These are phyloP conservation scores for Metarhizium sp. DNA, from an alignment of 2,329 filamentous ascomycete species.

Conservation along the genomic window DNA sequence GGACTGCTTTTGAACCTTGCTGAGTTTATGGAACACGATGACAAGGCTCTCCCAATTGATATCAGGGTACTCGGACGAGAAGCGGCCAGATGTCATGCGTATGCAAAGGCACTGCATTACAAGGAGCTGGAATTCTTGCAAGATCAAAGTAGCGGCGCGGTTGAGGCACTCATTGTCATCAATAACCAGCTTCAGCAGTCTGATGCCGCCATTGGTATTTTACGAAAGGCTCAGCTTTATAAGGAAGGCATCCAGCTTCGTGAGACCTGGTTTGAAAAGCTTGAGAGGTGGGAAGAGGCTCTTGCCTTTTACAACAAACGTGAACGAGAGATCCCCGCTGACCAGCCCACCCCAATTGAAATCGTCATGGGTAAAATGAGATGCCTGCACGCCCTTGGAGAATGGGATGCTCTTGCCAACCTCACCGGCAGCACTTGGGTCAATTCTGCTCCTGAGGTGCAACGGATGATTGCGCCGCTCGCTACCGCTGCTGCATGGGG, in stretches of 20 bases:
- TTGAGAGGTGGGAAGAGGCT: constrained; percentile 97
- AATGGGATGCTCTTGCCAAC: constrained; percentile 89
- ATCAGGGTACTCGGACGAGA: constrained; percentile 91
- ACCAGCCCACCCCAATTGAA: constrained; percentile 62
- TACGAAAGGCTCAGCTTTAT: constrained; percentile 91
- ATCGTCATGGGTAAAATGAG: constrained; percentile 99
- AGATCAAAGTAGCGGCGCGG: constrained; percentile 89
- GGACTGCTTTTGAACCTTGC: constrained; percentile 91
- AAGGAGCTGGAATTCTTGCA: constrained; percentile 98
- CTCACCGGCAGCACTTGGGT: constrained; percentile 91
- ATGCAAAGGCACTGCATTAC: constrained; percentile 96
- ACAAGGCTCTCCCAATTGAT: constrained; percentile 96
- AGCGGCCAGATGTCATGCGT: constrained; percentile 93
- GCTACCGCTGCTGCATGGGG: constrained; percentile 96
- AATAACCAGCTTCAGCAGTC: constrained; percentile 99
- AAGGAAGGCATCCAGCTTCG: constrained; percentile 87
- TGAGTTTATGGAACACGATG: constrained; percentile 99
- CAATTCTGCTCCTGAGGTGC: constrained; percentile 77
- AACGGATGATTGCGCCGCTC: constrained; percentile 82
- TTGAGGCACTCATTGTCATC: constrained; percentile 96
- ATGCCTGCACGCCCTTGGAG: constrained; percentile 89
- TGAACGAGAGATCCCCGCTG: constrained; percentile 56
- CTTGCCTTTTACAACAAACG: constrained; percentile 84
- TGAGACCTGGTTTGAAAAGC: constrained; percentile 98
- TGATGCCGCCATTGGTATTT: constrained; percentile 94